These are phyloP conservation scores for Plasmodium gonderi DNA, from an alignment of 169 alveolate species.

Conservation along the genomic window DNA sequence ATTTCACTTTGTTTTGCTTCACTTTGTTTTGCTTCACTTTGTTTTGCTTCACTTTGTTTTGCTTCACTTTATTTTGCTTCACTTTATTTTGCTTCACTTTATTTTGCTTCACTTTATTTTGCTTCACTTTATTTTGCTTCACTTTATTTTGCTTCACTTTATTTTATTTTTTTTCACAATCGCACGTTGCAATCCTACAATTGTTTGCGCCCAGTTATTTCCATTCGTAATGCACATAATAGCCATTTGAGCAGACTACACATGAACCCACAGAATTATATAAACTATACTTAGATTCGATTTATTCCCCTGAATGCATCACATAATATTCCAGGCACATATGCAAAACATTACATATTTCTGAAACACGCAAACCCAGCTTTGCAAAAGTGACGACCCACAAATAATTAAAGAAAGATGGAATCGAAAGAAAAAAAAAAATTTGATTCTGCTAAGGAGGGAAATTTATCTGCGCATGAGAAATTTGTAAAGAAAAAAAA, in stretches of 20 bases:
- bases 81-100: too few relatives aligned
- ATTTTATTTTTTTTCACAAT: too few relatives aligned
- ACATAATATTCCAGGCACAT: neutral
- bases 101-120: too few relatives aligned
- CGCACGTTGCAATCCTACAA: too few relatives aligned
- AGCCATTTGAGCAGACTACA: too few relatives aligned
- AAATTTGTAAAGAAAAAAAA: conserved; percentile 40
- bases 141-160: too few relatives aligned
- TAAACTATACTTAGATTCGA: too few relatives aligned
- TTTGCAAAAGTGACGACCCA: neutral
- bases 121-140: too few relatives aligned
- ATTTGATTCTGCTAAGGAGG: neutral
- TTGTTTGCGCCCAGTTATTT: too few relatives aligned
- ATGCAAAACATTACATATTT: neutral
- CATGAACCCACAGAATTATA: too few relatives aligned
- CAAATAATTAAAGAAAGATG: neutral
- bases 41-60: neutral
- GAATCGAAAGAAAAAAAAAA: conserved; percentile 16
- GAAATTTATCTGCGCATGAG: conserved; percentile 41
- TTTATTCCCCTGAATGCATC: neutral
- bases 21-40: neutral
- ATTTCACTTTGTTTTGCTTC: neutral
- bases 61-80: too few relatives aligned
- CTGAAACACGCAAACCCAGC: neutral
- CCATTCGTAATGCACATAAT: too few relatives aligned